These are phyloP conservation scores for Barnettozyma siamensis DNA, from an alignment of 805 yeast species.

Conservation along the genomic window DNA sequence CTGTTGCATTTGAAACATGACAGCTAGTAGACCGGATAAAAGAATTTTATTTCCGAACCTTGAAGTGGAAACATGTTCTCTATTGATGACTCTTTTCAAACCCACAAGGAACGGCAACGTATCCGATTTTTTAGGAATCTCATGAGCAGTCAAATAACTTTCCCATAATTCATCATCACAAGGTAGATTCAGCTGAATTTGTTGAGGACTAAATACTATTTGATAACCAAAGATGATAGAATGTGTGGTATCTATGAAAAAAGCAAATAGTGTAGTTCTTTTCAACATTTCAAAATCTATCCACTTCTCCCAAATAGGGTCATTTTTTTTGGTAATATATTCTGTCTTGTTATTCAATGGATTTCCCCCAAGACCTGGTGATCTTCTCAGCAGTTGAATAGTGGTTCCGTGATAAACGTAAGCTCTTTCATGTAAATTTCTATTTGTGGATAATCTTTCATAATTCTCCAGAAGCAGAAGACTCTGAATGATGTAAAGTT, in stretches of 20 bases:
- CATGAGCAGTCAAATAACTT: constrained; percentile 27
- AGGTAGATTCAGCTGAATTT: constrained; percentile 55
- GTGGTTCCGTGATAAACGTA: constrained; percentile 86
- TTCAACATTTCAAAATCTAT: constrained; percentile 75
- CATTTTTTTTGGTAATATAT: constrained; percentile 26
- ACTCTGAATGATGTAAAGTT: constrained; percentile 71
- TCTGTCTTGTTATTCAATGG: constrained; percentile 35
- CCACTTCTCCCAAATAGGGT: constrained; percentile 56
- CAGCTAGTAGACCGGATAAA: constrained; percentile 59
- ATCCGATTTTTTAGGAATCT: constrained; percentile 23
- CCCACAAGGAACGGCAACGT: constrained; percentile 46
- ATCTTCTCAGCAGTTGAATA: constrained; percentile 67
- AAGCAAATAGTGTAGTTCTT: constrained; percentile 74
- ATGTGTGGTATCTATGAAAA: constrained; percentile 74
- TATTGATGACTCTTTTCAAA: constrained; percentile 52
- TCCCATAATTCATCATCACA: constrained; percentile 61
- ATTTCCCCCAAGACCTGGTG: constrained; percentile 71
- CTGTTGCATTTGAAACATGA: constrained; percentile 70
- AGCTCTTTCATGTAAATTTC: constrained; percentile 73
- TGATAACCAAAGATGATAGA: constrained; percentile 76
- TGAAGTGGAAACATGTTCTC: constrained; percentile 39
- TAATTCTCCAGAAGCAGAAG: constrained; percentile 68
- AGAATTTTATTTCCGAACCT: constrained; percentile 63
- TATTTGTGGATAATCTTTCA: constrained; percentile 66
- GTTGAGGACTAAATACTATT: constrained; percentile 50